Evolutionary conservation across 176 grass and related monocot species (phyloP), one percentile per base, ranked within the genome.

Genomic region (Guadua angustifolia): DNA sequence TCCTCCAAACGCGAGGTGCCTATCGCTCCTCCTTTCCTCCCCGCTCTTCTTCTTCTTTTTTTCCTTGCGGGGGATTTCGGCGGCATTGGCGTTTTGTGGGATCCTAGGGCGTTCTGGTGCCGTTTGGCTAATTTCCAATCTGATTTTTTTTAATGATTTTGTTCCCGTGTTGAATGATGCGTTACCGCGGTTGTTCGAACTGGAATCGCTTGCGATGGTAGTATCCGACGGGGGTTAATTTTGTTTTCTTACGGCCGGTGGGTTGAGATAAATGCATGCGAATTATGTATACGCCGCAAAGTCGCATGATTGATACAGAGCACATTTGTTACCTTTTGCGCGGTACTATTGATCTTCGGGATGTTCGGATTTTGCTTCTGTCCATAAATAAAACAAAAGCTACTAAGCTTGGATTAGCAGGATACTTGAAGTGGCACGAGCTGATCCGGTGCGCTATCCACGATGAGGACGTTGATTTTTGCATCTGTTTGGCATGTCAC

Each of bases 1-100:
- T n/a, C 78, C 25, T 87, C 94, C 71, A 91, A 83, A 61, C 89
- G 80, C 78, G 94, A 97, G 94, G 94, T 97, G 81, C 55, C 25
- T 15, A 22, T 15, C 74, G 15, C 66, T 10, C 21, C 11, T 39
- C 44, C 13, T 14, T 12, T n/a, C 16, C 1, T n/a, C 7, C 47
- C 7, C 9, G 5, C 59, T 10, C n/a, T 43, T 16, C 6, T 10
- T 62, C 39, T 63, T 85, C 60, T 84, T 3, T 5, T 1, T 42
- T 33, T 53, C n/a, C n/a, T 49, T 56, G 10, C n/a, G 14, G 38
- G 19, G 14, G 19, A 71, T 62, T 52, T 19, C 18, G 15, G n/a
- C 16, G 50, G 32, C 15, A 26, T 63, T 76, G 82, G 45, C 59
- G 72, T 66, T 36, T 61, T 29, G 32, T 63, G 67, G 49, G 75